phyloP scores from a whole-genome alignment of 768 basidiomycete genomes.

The Boletellus sp. region DNA sequence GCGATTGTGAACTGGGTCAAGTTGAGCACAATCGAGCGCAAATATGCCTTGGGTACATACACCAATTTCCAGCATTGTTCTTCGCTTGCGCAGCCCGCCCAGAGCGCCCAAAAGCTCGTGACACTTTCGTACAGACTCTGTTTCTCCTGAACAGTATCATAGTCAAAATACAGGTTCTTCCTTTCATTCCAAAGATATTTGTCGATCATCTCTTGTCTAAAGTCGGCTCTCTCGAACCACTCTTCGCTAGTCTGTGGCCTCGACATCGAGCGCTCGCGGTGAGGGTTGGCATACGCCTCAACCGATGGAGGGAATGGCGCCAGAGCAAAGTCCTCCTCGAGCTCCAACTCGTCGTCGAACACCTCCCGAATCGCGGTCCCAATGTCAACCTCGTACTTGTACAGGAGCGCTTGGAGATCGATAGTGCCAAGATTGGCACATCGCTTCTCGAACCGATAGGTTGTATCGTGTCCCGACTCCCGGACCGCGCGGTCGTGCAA shows the following conservation, averaged over 20 bases:
- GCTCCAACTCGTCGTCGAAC: slow-evolving; percentile 86
- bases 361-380: slow-evolving; percentile 96
- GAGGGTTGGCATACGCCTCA: slow-evolving; percentile 61
- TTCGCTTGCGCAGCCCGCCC: slow-evolving; percentile 97
- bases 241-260: slow-evolving; percentile 74
- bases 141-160: slow-evolving; percentile 86
- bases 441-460: slow-evolving; percentile 95
- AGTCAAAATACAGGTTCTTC: slow-evolving; percentile 92
- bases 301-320: slow-evolving; percentile 87
- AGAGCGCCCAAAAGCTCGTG: slow-evolving; percentile 94
- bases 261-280: slow-evolving; percentile 55
- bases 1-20: slow-evolving; percentile 62
- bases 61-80: slow-evolving; percentile 92
- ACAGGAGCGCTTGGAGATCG: slow-evolving; percentile 91
- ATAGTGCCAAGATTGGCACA: slow-evolving; percentile 97
- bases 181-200: slow-evolving; percentile 96
- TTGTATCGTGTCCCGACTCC: slow-evolving; percentile 95
- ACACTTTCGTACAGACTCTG: slow-evolving; percentile 96
- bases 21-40: slow-evolving; percentile 15
- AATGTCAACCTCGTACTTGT: slow-evolving; percentile 98
- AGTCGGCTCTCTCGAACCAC: slow-evolving; percentile 90
- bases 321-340: slow-evolving; percentile 89
- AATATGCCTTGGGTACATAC: slow-evolving; percentile 45
- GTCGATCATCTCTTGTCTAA: slow-evolving; percentile 82
- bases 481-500: slow-evolving; percentile 94